A percentile compares a stretch with the other conserved stretches of the same genome.
Evolutionary conservation across 1,284 basidiomycete species (phyloP).

Genomic region (Golubevia pallescens): DNA sequence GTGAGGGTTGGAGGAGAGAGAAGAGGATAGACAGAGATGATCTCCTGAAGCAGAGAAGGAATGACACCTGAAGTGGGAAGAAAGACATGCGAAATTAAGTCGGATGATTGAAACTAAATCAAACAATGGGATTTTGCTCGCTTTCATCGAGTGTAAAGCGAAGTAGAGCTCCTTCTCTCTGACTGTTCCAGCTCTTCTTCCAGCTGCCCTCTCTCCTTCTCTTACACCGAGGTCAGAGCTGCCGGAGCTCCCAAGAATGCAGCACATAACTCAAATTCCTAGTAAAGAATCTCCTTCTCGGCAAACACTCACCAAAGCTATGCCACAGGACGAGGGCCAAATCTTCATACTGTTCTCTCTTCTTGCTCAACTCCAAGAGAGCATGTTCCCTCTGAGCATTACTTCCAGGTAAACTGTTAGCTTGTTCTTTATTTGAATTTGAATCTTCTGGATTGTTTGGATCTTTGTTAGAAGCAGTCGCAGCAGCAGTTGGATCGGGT

Average conservation of each 20-base stretch:
- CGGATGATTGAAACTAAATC: neutral
- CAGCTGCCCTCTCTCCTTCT: too few relatives aligned
- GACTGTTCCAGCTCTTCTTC: too few relatives aligned
- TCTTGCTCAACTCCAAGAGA: constrained; percentile 94
- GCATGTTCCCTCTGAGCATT: constrained; percentile 56
- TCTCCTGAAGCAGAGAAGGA: constrained; percentile 97
- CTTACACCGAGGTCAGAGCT: too few relatives aligned
- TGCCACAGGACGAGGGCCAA: constrained; percentile 98
- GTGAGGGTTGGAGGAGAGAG: constrained; percentile 94
- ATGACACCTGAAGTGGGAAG: too few relatives aligned
- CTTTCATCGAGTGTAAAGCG: too few relatives aligned
- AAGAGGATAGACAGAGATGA: constrained; percentile 96
- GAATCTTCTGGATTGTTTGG: constrained; percentile 2
- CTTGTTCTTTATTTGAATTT: constrained; percentile 3
- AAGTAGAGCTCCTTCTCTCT: too few relatives aligned
- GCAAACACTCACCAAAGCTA: constrained; percentile 83
- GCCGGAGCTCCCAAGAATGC: too few relatives aligned
- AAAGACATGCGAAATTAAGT: too few relatives aligned
- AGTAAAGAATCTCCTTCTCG: too few relatives aligned
- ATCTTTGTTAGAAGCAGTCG: neutral
- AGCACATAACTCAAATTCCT: too few relatives aligned
- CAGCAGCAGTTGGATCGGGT: constrained; percentile 23
- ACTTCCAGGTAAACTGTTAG: constrained; percentile 40
- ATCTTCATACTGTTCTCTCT: constrained; percentile 98
- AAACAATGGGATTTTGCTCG: neutral